Percentiles rank a stretch among this genome's conserved stretches.
These are phyloP conservation scores for Linum tenue DNA, from an alignment of 345 rosid species.

Conservation along the genomic window DNA sequence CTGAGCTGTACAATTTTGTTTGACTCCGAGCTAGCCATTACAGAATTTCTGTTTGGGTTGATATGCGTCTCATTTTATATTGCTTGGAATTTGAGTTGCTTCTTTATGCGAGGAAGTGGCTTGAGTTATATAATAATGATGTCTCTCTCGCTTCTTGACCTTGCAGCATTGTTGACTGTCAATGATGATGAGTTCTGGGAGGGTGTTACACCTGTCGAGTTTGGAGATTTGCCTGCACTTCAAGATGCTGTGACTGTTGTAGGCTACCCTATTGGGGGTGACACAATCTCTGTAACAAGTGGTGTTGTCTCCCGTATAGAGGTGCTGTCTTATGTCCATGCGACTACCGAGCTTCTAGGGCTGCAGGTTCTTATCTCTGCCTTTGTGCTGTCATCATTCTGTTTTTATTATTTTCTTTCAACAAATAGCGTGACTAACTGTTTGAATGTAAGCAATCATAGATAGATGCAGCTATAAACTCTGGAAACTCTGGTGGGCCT, in stretches of 20 bases:
- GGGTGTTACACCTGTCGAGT: constrained; percentile 76
- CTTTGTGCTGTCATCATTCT: background rate
- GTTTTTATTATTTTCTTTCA: background rate
- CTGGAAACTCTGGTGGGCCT: constrained; percentile 98
- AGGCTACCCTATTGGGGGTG: constrained; percentile 94
- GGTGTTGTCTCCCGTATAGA: constrained; percentile 93
- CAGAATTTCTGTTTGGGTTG: too few species aligned
- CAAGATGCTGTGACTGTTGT: constrained; percentile 98
- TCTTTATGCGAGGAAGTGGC: background rate
- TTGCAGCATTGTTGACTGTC: constrained; percentile 62
- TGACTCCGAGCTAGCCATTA: too few species aligned
- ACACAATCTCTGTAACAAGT: constrained; percentile 91
- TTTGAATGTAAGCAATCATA: constrained; percentile 20
- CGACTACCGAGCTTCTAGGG: constrained; percentile 83
- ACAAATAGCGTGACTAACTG: background rate
- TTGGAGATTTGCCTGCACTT: constrained; percentile 86
- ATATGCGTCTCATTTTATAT: background rate
- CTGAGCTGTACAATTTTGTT: too few species aligned
- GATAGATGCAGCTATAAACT: constrained; percentile 97
- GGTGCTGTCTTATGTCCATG: constrained; percentile 83
- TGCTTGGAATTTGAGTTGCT: background rate
- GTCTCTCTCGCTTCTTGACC: constrained; percentile 1
- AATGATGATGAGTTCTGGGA: constrained; percentile 87
- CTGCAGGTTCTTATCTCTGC: constrained; percentile 43
- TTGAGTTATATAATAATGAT: background rate